Evolutionary conservation across 345 rosid genomes (phyloP).

Genomic region (Brassica incana): DNA sequence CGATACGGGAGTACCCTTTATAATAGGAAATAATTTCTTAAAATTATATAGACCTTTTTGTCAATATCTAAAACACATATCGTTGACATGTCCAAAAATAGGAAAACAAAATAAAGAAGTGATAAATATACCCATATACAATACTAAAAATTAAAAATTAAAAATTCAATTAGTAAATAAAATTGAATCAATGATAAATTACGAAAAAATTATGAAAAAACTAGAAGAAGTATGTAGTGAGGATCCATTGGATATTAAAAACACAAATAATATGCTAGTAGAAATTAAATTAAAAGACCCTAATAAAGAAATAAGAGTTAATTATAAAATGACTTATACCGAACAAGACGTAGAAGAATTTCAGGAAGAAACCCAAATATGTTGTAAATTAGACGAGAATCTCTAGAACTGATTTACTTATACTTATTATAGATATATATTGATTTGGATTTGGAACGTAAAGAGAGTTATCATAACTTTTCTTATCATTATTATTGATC

Average conservation of each 20-base stretch:
- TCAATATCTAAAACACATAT: not conserved
- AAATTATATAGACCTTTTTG: not conserved
- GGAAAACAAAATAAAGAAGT: not conserved
- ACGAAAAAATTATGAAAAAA: not conserved
- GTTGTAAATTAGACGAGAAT: too few relatives aligned
- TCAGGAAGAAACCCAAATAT: not conserved
- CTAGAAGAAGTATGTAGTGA: not conserved
- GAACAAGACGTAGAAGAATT: not conserved
- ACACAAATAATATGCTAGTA: not conserved
- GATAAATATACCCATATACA: not conserved
- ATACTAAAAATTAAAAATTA: not conserved
- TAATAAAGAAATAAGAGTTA: not conserved
- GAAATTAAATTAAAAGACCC: not conserved
- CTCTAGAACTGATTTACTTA: too few relatives aligned
- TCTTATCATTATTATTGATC: too few relatives aligned
- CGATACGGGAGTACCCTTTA: not conserved
- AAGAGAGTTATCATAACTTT: too few relatives aligned
- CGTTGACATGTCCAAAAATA: not conserved
- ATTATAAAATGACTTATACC: not conserved
- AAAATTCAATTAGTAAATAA: not conserved
- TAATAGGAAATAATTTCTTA: not conserved
- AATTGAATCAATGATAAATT: not conserved
- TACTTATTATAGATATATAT: too few relatives aligned
- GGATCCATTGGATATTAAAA: not conserved
- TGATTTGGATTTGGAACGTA: too few relatives aligned